Evolutionary conservation across 345 rosid species (phyloP), one percentile per base, ranked within the genome.

Genomic region (Kandelia obovata): DNA sequence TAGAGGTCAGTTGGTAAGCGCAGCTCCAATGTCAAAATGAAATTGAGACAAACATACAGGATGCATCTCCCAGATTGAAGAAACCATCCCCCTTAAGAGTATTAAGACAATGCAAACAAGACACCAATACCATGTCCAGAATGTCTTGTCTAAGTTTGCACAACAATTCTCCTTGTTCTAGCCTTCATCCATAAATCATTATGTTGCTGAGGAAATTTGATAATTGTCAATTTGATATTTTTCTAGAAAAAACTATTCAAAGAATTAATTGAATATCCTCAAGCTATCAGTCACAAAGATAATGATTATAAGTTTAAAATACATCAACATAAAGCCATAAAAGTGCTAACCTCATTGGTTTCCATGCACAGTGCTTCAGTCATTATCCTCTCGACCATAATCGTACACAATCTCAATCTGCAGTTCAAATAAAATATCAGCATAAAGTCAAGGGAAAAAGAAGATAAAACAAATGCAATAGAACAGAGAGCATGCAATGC

Each of bases 391-490:
- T 74, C 78, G 86, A 64, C 97, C 98, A 85, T 82, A 94, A 83
- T 94, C 47, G 68, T 91, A 94, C 37, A 82, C 75, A 59, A 94
- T 91, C 87, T 94, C 95, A 81, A 94, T 89, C 98, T 94, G 92
- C 90, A 84, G 61, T 20, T 63, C 49, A 47, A 77, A 25, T 39
- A 75, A 70, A 56, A 64, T 11, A 59, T 43, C 55, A 74, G 30
- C 69, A 43, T 34, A 7, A 20, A 32, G 27, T 5, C 25, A 2
- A 25, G 25, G 11, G 13, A 7, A 53, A 21, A 53, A 26, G 19
- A 23, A 58, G 35, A 5, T 6, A 23, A 19, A 58, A 35, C 26
- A 61, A 11, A 32, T 21, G 30, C 25, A 21, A 53, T 46, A 62
- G 6, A 58, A 31, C 61, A 64, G 23, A 78, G 53, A 39, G 39